Evolutionary conservation across 2,329 filamentous ascomycete species (phyloP), one percentile per base, ranked within the genome.

Genomic region (Lachnellula hyalina): DNA sequence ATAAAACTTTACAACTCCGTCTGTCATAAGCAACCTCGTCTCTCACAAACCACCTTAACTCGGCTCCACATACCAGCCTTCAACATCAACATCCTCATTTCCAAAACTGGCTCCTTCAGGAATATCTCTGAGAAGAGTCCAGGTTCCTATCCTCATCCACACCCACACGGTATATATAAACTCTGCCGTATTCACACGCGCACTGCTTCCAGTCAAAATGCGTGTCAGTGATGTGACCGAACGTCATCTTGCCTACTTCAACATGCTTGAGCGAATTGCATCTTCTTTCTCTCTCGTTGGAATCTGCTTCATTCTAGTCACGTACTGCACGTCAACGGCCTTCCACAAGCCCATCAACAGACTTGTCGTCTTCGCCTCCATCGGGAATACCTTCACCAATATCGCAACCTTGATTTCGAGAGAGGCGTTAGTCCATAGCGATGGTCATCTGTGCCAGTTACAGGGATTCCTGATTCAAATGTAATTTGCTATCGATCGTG

Each of bases 321-420:
- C 87, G 3, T 94, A 92, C 66, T 12, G 61, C 9, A 12, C 35
- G 12, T 61, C 57, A 2, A 78, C 77, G 15, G 78, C 79, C 5
- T 94, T 94, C 68, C 87, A 88, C 65, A 93, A 91, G 67, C 87
- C 89, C n/a, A 91, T 94, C 73, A 94, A 94, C 67, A 80, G 90
- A 17, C 77, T 95, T 0, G 85, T 93, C 9, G 93, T 95, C 70
- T 94, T 87, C 68, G 89, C 90, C 6, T 87, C 87, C 0, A 87
- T 89, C 66, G 90, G 89, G 8, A 95, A 96, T 65, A 77, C 93
- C 63, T 76, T 91, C 71, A 83, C 82, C 58, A 93, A 90, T 68
- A 79, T 90, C 17, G 89, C 85, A 1, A 91, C 89, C 0, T 71
- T 93, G 35, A 89, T 93, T 65, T 84, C 86, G 0, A 78, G 80